These are phyloP conservation scores for Zostera marina DNA, from an alignment of 116 monocot species.

Conservation along the genomic window DNA sequence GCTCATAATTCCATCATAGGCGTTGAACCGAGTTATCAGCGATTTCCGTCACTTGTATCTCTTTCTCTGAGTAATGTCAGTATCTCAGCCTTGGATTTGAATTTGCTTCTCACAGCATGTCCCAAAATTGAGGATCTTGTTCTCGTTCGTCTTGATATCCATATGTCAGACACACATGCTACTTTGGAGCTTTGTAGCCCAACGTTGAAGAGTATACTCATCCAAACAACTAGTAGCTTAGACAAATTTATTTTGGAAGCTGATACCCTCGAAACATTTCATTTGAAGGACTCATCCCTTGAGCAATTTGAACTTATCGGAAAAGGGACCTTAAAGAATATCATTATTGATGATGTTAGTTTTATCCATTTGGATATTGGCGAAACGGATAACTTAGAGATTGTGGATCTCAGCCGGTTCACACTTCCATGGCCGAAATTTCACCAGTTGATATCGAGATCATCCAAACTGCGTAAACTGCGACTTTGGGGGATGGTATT, in stretches of 20 bases:
- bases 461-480: conserved; percentile 54
- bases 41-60: conserved; percentile 62
- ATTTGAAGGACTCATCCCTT: conserved; percentile 67
- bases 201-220: conserved; percentile 58
- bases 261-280: conserved; percentile 66
- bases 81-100: conserved; percentile 78
- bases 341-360: conserved; percentile 89
- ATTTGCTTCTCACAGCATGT: conserved; percentile 52
- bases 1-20: conserved; percentile 62
- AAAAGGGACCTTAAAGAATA: conserved; percentile 56
- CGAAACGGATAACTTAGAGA: conserved; percentile 62
- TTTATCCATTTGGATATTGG: conserved; percentile 85
- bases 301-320: conserved; percentile 86
- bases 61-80: conserved; percentile 57
- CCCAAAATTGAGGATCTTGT: conserved; percentile 68
- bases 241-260: conserved; percentile 85
- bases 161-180: conserved; percentile 49
- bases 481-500: conserved; percentile 83
- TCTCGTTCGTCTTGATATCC: conserved; percentile 58
- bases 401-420: conserved; percentile 72
- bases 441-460: conserved; percentile 63
- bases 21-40: conserved; percentile 77
- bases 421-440: conserved; percentile 80
- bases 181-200: conserved; percentile 58
- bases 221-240: conserved; percentile 38